Evolutionary conservation across 2,329 filamentous ascomycete genomes (phyloP).

Genomic region (Beauveria varroae): DNA sequence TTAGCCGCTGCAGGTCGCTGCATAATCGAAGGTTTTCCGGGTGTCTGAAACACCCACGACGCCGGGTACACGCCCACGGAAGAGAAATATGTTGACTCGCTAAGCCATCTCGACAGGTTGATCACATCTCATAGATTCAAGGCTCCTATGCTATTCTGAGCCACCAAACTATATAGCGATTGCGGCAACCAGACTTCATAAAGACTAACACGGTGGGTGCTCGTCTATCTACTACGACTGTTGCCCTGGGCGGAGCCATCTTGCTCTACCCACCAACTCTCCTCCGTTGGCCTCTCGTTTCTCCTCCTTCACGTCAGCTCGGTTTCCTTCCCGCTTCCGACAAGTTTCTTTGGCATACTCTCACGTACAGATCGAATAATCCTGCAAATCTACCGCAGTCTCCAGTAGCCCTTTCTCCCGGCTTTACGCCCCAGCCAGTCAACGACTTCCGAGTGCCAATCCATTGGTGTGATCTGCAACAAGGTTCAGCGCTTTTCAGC

Average conservation of each 20-base stretch:
- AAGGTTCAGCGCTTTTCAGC: background rate
- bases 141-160: background rate
- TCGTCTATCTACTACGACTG: slow-evolving; percentile 6
- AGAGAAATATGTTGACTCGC: background rate
- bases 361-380: background rate
- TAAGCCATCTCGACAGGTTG: background rate
- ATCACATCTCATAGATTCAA: background rate
- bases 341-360: background rate
- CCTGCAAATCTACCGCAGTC: background rate
- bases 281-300: slow-evolving; percentile 1
- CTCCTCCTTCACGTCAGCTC: slow-evolving; percentile 1
- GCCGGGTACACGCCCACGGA: background rate
- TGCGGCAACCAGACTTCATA: background rate
- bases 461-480: slow-evolving; percentile 1
- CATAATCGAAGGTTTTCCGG: background rate
- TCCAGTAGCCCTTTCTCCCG: background rate
- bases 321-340: slow-evolving; percentile 2
- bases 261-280: slow-evolving; percentile 2
- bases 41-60: background rate
- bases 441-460: background rate
- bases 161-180: background rate
- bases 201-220: background rate
- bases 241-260: slow-evolving; percentile 8
- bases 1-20: background rate
- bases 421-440: background rate